Base-by-base conservation (phyloP, 2,329 filamentous ascomycete genomes). In the Lasiodiplodia hormozganensis region DNA sequence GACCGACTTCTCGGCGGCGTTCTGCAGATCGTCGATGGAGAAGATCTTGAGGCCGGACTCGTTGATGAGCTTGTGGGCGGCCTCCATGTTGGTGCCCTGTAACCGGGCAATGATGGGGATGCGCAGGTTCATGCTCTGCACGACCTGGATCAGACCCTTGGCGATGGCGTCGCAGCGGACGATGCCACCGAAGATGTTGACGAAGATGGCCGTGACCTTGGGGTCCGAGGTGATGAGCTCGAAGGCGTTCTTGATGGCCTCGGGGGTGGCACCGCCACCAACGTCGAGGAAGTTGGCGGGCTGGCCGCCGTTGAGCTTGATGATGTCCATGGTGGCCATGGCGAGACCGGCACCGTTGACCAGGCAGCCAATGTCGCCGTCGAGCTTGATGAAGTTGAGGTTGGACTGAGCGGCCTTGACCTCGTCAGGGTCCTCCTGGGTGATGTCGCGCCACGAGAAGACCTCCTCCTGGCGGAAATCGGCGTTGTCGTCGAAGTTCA, bases 261-360 rank as follows among this genome's bases (percentile, higher is more conserved):
- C 91, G 40, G 96, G 94, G 70, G 96, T 99, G 74, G 96, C 96
- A 86, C 96, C 96, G 81, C 96, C 96, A 79, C 96, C 96, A 75
- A 99, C 96, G 81, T 99, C 96, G 75, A 99, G 88, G 90, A 99
- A 99, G 89, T 99, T 99, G 76, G 96, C 96, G 71, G 96, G 96
- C 79, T 89, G 86, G 72, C 96, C 96, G 75, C 96, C 96, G 85
- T 98, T 99, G 72, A 99, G 89, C 90, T 99, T 98, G 89, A 99
- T 99, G 83, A 99, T 98, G 83, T 99, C 96, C 96, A 99, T 99
- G 81, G 96, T 99, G 72, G 96, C 96, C 96, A 99, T 99, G 84
- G 96, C 96, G 74, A 99, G 92, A 85, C 96, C 96, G 77, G 96
- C 96, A 81, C 96, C 96, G 86, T 99, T 99, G 86, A 99, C 96